Percentiles rank a stretch among this genome's conserved stretches.
Conservation (phyloP, 768 basidiomycete species). For the Boletellus ananas region DNA sequence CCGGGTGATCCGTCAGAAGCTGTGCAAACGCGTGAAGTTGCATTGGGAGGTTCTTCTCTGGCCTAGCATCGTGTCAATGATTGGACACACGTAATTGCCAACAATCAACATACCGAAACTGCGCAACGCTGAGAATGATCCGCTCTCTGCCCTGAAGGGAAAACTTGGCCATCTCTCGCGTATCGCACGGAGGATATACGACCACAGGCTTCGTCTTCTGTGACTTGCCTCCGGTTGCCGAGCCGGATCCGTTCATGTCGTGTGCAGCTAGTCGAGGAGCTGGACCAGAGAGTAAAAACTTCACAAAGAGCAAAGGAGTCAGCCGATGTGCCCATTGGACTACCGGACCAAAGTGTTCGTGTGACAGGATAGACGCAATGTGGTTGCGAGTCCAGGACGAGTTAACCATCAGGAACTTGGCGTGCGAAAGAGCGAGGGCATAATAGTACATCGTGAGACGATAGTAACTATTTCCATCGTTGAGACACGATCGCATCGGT, state of each 20-base stretch:
- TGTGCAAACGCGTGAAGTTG: slow-evolving; percentile 70
- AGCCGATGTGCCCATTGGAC: slow-evolving; percentile 44
- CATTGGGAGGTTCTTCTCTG: slow-evolving; percentile 88
- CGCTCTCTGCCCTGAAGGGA: slow-evolving; percentile 51
- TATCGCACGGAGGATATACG: slow-evolving; percentile 94
- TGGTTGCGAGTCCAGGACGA: slow-evolving; percentile 93
- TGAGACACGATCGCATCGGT: not conserved
- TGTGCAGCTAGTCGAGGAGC: not conserved
- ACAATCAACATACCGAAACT: slow-evolving; percentile 67
- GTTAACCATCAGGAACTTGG: slow-evolving; percentile 87
- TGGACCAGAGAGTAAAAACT: slow-evolving; percentile 20
- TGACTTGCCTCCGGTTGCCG: not conserved
- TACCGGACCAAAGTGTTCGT: slow-evolving; percentile 43
- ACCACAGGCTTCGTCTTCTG: slow-evolving; percentile 31
- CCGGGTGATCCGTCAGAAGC: slow-evolving; percentile 57
- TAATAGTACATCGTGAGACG: slow-evolving; percentile 84
- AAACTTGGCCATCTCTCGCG: slow-evolving; percentile 60
- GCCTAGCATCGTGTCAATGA: slow-evolving; percentile 42
- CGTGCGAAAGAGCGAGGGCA: slow-evolving; percentile 63
- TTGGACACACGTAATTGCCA: not conserved
- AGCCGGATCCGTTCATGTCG: not conserved
- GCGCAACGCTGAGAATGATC: slow-evolving; percentile 82
- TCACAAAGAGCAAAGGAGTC: slow-evolving; percentile 39
- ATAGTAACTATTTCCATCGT: slow-evolving; percentile 64
- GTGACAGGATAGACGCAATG: slow-evolving; percentile 65